Conservation (phyloP, 768 basidiomycete genomes). For the Boletales sp. region DNA sequence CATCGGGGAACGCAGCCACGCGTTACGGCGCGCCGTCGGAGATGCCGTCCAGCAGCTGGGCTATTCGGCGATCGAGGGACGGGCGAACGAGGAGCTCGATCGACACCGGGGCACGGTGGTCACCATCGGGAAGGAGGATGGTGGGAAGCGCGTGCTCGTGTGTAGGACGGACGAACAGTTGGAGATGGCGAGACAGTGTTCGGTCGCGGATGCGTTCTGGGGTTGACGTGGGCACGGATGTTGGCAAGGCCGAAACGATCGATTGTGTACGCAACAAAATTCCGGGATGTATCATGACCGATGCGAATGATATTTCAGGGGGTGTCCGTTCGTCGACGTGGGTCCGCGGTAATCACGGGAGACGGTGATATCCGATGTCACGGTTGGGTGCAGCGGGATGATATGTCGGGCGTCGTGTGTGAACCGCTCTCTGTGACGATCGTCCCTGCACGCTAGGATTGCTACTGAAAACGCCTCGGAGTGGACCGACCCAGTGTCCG, state of each 20-base stretch:
- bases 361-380: too few species aligned
- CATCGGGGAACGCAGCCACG: slow-evolving; percentile 73
- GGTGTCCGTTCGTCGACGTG: too few species aligned
- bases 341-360: too few species aligned
- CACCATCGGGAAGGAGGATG: slow-evolving; percentile 39
- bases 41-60: slow-evolving; percentile 59
- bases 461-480: background rate
- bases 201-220: slow-evolving; percentile 16
- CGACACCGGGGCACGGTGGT: slow-evolving; percentile 38
- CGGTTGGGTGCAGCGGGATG: too few species aligned
- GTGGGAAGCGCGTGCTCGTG: slow-evolving; percentile 43
- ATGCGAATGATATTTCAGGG: too few species aligned
- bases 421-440: too few species aligned
- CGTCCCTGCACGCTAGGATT: too few species aligned
- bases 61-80: slow-evolving; percentile 45
- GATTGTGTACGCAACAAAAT: too few species aligned
- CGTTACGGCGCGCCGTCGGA: slow-evolving; percentile 58
- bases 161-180: slow-evolving; percentile 67
- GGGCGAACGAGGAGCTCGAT: slow-evolving; percentile 43
- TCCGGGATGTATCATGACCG: too few species aligned
- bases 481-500: too few species aligned
- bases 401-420: too few species aligned
- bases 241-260: too few species aligned
- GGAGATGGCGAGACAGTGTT: slow-evolving; percentile 46
- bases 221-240: background rate